Base-by-base conservation (phyloP, 768 basidiomycete species). In the Chalciporus piperatus region DNA sequence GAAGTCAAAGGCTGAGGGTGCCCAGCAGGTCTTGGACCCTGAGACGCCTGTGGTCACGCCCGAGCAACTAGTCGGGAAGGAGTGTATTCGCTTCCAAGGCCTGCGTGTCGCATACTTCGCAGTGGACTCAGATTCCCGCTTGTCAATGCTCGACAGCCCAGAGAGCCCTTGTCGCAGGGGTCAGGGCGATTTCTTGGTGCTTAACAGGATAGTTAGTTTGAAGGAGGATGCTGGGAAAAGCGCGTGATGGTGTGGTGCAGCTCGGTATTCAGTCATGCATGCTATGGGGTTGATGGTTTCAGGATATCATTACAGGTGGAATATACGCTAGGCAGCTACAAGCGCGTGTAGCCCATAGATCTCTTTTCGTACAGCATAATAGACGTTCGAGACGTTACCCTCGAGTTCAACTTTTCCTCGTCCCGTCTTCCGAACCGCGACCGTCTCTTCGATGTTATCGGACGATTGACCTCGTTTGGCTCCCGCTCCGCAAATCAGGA, bases 31-130 rank as follows among this genome's bases (percentile, higher is more conserved):
- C 4, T 64, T 66, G 32, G 67, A 72, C 32, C 78, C 78, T 32
- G 79, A 77, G 48, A 89, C 83, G 23, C 92, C 90, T 1, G 78
- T 80, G 44, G 84, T 86, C 19, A 89, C 85, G 6, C 63, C 67
- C 4, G 86, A 84, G 48, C 89, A 92, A 68, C 76, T 96, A 37
- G 81, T 91, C 41, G 96, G 89, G 23, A 88, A 88, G 68, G 97
- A 98, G 70, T 91, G 87, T 65, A 80, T 98, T 49, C 81, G 97
- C 35, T 98, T 99, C 84, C 97, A 99, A 72, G 97, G 94, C 8
- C 76, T 98, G 63, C 84, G 97, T 10, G 85, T 98, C 42, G 97
- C 88, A 3, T 99, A 98, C 74, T 98, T 99, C 64, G 81, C 91
- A 17, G 74, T 98, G 23, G 97, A 99, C 68, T 87, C 85, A 68